These are phyloP conservation scores for Verticillium nonalfalfae DNA, from an alignment of 2,329 filamentous ascomycete genomes.

Conservation along the genomic window DNA sequence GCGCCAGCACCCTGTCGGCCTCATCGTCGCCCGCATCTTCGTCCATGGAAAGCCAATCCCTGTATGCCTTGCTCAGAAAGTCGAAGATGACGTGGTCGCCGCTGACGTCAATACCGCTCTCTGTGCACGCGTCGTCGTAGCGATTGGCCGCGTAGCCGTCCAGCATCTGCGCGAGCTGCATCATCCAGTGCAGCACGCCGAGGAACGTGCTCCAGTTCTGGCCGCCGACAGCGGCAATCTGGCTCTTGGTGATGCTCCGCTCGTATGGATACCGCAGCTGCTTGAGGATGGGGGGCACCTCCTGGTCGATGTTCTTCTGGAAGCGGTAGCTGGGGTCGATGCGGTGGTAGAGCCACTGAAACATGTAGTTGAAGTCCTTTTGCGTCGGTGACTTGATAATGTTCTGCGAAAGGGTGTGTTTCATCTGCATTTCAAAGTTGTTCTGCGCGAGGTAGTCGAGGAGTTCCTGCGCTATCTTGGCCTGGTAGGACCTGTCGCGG, in stretches of 20 bases:
- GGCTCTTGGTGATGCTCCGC: conserved; percentile 91
- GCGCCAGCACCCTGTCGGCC: conserved; percentile 68
- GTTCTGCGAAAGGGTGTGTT: conserved; percentile 85
- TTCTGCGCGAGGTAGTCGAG: conserved; percentile 87
- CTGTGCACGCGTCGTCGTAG: conserved; percentile 86
- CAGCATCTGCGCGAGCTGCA: conserved; percentile 93
- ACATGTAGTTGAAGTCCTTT: conserved; percentile 97
- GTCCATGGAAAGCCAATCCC: conserved; percentile 89
- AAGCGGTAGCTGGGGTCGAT: conserved; percentile 94
- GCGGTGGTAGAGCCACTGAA: conserved; percentile 94
- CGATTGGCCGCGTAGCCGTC: conserved; percentile 71
- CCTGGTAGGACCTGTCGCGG: conserved; percentile 73
- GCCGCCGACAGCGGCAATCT: conserved; percentile 88
- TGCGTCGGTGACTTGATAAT: conserved; percentile 91
- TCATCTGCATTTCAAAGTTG: conserved; percentile 98
- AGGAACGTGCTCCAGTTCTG: conserved; percentile 97
- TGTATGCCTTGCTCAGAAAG: conserved; percentile 84
- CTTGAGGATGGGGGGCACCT: conserved; percentile 87
- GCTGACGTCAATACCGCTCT: conserved; percentile 79
- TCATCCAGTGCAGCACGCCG: conserved; percentile 95
- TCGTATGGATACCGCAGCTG: conserved; percentile 94
- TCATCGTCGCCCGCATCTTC: conserved; percentile 85
- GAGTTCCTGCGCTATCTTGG: conserved; percentile 79
- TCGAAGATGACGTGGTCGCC: conserved; percentile 92
- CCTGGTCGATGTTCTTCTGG: conserved; percentile 89